A percentile compares a stretch with the other conserved stretches of the same genome.
These are phyloP conservation scores for Lactarius sp. DNA, from an alignment of 768 basidiomycete genomes.

Conservation along the genomic window DNA sequence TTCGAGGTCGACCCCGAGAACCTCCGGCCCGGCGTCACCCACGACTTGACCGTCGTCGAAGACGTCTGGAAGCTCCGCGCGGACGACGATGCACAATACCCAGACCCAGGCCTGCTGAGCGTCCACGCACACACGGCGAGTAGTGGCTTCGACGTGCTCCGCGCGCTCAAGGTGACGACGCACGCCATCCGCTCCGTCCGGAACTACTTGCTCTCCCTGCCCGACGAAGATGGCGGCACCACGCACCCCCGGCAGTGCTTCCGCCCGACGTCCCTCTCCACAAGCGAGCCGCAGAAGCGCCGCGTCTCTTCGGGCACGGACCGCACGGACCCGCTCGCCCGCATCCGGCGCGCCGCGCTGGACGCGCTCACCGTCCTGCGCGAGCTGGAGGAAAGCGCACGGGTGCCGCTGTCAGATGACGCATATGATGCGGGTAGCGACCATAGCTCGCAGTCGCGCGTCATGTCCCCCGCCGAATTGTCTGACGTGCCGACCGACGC, in stretches of 20 bases:
- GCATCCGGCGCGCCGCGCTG: slow-evolving; percentile 72
- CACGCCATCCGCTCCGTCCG: slow-evolving; percentile 76
- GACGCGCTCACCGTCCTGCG: slow-evolving; percentile 79
- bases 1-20: slow-evolving; percentile 73
- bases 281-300: slow-evolving; percentile 35
- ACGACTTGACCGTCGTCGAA: slow-evolving; percentile 65
- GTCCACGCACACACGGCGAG: slow-evolving; percentile 4
- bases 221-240: slow-evolving; percentile 47
- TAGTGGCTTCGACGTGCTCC: slow-evolving; percentile 55
- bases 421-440: slow-evolving; percentile 82
- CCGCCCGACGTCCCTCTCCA: slow-evolving; percentile 44
- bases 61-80: slow-evolving; percentile 53
- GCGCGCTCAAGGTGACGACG: slow-evolving; percentile 72
- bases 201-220: slow-evolving; percentile 77
- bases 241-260: slow-evolving; percentile 42
- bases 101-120: slow-evolving; percentile 14
- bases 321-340: slow-evolving; percentile 54
- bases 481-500: slow-evolving; percentile 41
- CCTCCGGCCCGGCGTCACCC: slow-evolving; percentile 69
- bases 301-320: slow-evolving; percentile 33
- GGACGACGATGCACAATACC: background rate
- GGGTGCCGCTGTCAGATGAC: slow-evolving; percentile 73
- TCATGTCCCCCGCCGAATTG: slow-evolving; percentile 39
- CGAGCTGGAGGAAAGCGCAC: slow-evolving; percentile 70
- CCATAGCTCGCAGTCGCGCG: slow-evolving; percentile 40